These are phyloP conservation scores for Psilocybe tampanensis DNA, from an alignment of 768 basidiomycete genomes.

Conservation along the genomic window DNA sequence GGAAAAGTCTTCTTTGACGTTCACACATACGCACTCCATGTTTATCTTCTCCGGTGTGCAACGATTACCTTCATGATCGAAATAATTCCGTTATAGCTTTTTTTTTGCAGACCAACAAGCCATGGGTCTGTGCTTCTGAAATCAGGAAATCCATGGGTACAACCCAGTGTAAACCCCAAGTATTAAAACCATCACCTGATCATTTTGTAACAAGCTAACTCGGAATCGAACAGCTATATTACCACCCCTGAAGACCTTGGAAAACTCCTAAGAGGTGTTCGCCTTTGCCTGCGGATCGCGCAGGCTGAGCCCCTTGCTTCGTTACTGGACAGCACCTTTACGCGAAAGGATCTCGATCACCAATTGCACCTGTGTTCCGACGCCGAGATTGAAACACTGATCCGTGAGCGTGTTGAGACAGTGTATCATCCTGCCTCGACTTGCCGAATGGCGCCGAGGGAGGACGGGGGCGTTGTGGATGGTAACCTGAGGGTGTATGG, in stretches of 20 bases:
- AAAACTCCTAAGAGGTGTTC: constrained; percentile 40
- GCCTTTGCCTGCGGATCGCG: constrained; percentile 34
- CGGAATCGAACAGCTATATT: constrained; percentile 32
- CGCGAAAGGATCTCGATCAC: constrained; percentile 35
- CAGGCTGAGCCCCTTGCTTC: constrained; percentile 35
- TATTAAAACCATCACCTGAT: constrained; percentile 13
- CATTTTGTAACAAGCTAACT: background rate
- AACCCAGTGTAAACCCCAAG: constrained; percentile 41
- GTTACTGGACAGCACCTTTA: constrained; percentile 31
- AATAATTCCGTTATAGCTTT: background rate
- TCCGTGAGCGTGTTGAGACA: constrained; percentile 43
- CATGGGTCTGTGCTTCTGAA: constrained; percentile 36
- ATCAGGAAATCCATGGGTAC: constrained; percentile 38
- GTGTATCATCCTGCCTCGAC: constrained; percentile 47
- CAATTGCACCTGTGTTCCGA: constrained; percentile 34
- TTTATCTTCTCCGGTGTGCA: constrained; percentile 35
- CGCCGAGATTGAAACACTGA: constrained; percentile 36
- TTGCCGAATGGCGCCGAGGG: constrained; percentile 45
- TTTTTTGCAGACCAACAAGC: constrained; percentile 34
- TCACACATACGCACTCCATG: constrained; percentile 40
- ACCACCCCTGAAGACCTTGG: constrained; percentile 37
- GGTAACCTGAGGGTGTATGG: constrained; percentile 45
- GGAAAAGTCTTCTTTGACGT: constrained; percentile 35
- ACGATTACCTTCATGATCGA: background rate
- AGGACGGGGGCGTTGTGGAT: constrained; percentile 45